Percentiles rank a stretch among this genome's conserved stretches.
Conservation (phyloP, 139 green algal genomes). For the Coelastrella sp. region DNA sequence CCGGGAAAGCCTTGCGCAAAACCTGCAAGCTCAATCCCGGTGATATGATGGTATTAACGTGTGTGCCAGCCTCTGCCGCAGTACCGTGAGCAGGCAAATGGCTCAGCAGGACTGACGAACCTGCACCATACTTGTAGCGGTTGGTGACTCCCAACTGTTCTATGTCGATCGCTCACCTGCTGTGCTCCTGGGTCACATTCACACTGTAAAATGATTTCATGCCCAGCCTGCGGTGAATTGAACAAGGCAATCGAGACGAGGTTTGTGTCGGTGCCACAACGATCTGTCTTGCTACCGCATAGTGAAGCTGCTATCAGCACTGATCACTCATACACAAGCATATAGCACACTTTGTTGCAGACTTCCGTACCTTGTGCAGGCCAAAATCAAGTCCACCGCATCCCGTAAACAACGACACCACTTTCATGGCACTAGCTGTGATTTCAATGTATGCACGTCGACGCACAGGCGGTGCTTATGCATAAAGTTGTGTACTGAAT, state of each 20-base stretch:
- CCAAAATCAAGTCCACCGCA: slow-evolving; percentile 78
- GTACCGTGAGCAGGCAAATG: too few species aligned
- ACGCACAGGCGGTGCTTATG: too few species aligned
- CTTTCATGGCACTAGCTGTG: slow-evolving; percentile 59
- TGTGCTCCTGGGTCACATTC: slow-evolving; percentile 83
- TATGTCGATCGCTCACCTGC: slow-evolving; percentile 61
- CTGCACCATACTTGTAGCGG: too few species aligned
- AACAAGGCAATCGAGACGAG: neutral
- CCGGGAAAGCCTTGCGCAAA: slow-evolving; percentile 68
- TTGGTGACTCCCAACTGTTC: too few species aligned
- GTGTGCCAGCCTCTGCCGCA: too few species aligned
- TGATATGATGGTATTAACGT: too few species aligned
- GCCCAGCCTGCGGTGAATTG: slow-evolving; percentile 71
- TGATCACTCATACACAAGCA: neutral
- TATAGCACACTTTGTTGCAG: neutral
- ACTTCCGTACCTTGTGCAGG: neutral
- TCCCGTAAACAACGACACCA: slow-evolving; percentile 81
- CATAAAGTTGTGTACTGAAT: too few species aligned
- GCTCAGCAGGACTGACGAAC: too few species aligned
- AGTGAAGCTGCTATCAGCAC: neutral
- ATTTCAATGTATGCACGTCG: too few species aligned
- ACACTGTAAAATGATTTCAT: slow-evolving; percentile 88
- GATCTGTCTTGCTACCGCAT: neutral
- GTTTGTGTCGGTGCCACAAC: neutral
- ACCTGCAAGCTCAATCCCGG: slow-evolving; percentile 54